Percentiles rank a stretch among this genome's conserved stretches.
These are phyloP conservation scores for Ogataea allantospora DNA, from an alignment of 805 yeast species.

Conservation along the genomic window DNA sequence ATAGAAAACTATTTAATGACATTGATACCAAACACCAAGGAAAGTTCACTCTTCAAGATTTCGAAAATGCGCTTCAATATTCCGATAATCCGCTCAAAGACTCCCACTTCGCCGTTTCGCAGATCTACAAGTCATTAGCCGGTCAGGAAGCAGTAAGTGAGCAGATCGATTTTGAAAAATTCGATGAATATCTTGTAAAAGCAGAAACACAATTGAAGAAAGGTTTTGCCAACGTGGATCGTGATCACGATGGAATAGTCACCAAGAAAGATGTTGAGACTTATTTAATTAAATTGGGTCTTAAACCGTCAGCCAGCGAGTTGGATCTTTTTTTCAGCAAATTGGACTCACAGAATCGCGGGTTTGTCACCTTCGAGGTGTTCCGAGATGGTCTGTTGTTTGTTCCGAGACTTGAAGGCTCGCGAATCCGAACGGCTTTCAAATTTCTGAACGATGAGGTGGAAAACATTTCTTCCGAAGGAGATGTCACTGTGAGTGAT, in stretches of 20 bases:
- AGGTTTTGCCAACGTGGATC: slow-evolving; percentile 69
- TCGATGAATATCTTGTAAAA: slow-evolving; percentile 56
- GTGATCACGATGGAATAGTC: slow-evolving; percentile 70
- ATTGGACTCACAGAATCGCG: slow-evolving; percentile 55
- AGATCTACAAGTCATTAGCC: slow-evolving; percentile 60
- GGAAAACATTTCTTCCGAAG: slow-evolving; percentile 81
- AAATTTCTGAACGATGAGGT: slow-evolving; percentile 73
- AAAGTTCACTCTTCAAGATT: slow-evolving; percentile 46
- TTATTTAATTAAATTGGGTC: slow-evolving; percentile 58
- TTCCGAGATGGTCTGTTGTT: slow-evolving; percentile 80
- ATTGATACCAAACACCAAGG: slow-evolving; percentile 57
- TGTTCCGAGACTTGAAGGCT: slow-evolving; percentile 78
- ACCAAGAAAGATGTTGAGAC: slow-evolving; percentile 61
- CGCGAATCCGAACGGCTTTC: slow-evolving; percentile 78
- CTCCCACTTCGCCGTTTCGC: slow-evolving; percentile 55
- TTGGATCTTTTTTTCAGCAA: slow-evolving; percentile 55
- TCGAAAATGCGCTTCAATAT: slow-evolving; percentile 43
- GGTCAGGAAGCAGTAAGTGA: slow-evolving; percentile 24
- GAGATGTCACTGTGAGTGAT: slow-evolving; percentile 82
- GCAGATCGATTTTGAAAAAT: slow-evolving; percentile 59
- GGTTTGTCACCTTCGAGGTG: slow-evolving; percentile 77
- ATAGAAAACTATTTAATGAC: slow-evolving; percentile 96
- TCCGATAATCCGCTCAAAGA: slow-evolving; percentile 65
- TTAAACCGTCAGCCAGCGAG: slow-evolving; percentile 50
- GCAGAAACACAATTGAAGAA: slow-evolving; percentile 70